Conservation (phyloP, 768 basidiomycete species). For the Boletus vermiculosoides region DNA sequence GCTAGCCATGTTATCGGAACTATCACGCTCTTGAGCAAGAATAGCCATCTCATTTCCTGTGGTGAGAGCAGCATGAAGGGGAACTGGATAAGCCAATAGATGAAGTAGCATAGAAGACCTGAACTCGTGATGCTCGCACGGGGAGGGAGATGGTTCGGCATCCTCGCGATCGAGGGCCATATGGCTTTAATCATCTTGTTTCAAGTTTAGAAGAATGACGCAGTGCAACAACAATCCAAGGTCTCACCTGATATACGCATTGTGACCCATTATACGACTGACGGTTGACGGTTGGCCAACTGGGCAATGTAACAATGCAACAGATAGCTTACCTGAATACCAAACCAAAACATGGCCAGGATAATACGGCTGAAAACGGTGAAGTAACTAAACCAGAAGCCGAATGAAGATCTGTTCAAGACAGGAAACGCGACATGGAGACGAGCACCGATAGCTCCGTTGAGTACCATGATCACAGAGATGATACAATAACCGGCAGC, state of each 20-base stretch:
- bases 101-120: constrained; percentile 71
- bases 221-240: neutral
- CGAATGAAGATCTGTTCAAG: constrained; percentile 55
- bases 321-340: no score
- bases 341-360: no score
- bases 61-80: constrained; percentile 77
- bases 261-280: no score
- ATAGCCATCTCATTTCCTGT: constrained; percentile 74
- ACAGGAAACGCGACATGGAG: constrained; percentile 63
- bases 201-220: neutral
- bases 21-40: constrained; percentile 63
- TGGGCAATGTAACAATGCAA: no score
- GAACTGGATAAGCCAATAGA: constrained; percentile 77
- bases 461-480: constrained; percentile 60
- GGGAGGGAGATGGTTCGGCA: constrained; percentile 63
- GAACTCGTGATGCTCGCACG: constrained; percentile 62
- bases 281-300: no score
- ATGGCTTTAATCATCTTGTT: constrained; percentile 72
- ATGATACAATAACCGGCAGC: neutral
- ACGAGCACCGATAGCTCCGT: constrained; percentile 69
- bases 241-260: no score
- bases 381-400: constrained; percentile 81
- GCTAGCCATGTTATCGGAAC: constrained; percentile 66
- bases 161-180: constrained; percentile 67
- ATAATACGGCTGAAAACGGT: no score